Conservation (phyloP, 2,329 filamentous ascomycete genomes). For the Monosporascus sp. region DNA sequence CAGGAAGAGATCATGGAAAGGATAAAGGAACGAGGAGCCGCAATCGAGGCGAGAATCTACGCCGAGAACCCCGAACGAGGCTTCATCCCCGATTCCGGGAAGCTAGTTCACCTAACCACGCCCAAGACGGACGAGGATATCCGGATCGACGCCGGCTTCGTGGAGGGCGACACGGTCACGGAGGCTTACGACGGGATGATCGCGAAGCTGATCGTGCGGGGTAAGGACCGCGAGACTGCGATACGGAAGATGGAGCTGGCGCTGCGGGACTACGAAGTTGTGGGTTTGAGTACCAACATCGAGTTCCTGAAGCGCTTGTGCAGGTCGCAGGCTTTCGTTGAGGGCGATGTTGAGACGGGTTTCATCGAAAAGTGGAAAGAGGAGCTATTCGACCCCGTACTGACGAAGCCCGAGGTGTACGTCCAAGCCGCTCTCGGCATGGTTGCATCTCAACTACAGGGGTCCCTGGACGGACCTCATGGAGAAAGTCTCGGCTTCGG, state of each 20-base stretch:
- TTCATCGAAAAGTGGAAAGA: slow-evolving; percentile 87
- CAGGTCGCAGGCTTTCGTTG: slow-evolving; percentile 72
- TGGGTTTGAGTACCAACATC: slow-evolving; percentile 89
- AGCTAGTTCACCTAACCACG: slow-evolving; percentile 74
- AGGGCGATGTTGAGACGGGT: slow-evolving; percentile 87
- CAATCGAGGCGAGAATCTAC: slow-evolving; percentile 94
- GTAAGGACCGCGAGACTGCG: slow-evolving; percentile 69
- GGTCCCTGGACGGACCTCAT: slow-evolving; percentile 30
- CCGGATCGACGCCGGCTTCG: slow-evolving; percentile 89
- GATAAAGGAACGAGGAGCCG: slow-evolving; percentile 73
- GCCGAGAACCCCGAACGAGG: slow-evolving; percentile 89
- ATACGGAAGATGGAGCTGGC: slow-evolving; percentile 78
- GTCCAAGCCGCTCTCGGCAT: slow-evolving; percentile 82
- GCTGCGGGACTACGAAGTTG: slow-evolving; percentile 84
- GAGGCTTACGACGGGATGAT: slow-evolving; percentile 99
- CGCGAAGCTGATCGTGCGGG: slow-evolving; percentile 90
- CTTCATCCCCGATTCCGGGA: slow-evolving; percentile 91
- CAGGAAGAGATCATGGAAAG: slow-evolving; percentile 63
- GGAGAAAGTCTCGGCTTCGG: slow-evolving; percentile 52
- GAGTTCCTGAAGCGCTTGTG: slow-evolving; percentile 92
- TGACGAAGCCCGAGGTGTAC: slow-evolving; percentile 66
- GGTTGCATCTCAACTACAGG: slow-evolving; percentile 34
- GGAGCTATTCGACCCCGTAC: slow-evolving; percentile 65
- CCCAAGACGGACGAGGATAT: slow-evolving; percentile 66
- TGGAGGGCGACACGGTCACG: slow-evolving; percentile 84